Conservation (phyloP, 495 filamentous ascomycete genomes). For the Gamarada debralockiae region DNA sequence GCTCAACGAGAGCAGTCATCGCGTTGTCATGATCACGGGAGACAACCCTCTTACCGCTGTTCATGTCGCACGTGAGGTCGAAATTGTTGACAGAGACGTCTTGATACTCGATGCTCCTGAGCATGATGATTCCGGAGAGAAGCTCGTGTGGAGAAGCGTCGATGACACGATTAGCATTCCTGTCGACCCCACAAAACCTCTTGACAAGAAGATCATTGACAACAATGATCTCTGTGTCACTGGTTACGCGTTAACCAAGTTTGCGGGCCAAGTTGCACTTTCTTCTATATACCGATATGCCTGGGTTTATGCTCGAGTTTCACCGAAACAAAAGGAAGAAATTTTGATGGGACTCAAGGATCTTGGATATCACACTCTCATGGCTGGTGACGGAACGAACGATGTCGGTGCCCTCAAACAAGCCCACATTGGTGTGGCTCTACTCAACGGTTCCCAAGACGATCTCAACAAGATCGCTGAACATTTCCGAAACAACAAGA, state of each 20-base stretch:
- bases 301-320: slow-evolving; percentile 98
- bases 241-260: slow-evolving; percentile 87
- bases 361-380: slow-evolving; percentile 94
- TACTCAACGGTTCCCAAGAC: slow-evolving; percentile 90
- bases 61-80: slow-evolving; percentile 91
- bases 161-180: slow-evolving; percentile 85
- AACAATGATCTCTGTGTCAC: slow-evolving; percentile 95
- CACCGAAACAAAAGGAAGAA: slow-evolving; percentile 98
- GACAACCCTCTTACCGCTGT: slow-evolving; percentile 97
- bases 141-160: slow-evolving; percentile 89
- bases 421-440: slow-evolving; percentile 93
- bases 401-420: slow-evolving; percentile 98
- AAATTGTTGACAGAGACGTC: slow-evolving; percentile 95
- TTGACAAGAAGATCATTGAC: slow-evolving; percentile 78
- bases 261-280: slow-evolving; percentile 74
- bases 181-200: slow-evolving; percentile 78
- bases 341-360: slow-evolving; percentile 95
- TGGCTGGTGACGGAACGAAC: slow-evolving; percentile 99
- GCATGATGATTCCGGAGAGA: slow-evolving; percentile 75
- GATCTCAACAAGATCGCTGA: slow-evolving; percentile 89
- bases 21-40: slow-evolving; percentile 98
- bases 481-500: slow-evolving; percentile 87
- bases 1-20: slow-evolving; percentile 98
- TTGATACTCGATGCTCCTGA: slow-evolving; percentile 94
- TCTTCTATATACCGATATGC: slow-evolving; percentile 75